phyloP scores from a whole-genome alignment of 176 grass and related monocot species.

The Stipa capillata region DNA sequence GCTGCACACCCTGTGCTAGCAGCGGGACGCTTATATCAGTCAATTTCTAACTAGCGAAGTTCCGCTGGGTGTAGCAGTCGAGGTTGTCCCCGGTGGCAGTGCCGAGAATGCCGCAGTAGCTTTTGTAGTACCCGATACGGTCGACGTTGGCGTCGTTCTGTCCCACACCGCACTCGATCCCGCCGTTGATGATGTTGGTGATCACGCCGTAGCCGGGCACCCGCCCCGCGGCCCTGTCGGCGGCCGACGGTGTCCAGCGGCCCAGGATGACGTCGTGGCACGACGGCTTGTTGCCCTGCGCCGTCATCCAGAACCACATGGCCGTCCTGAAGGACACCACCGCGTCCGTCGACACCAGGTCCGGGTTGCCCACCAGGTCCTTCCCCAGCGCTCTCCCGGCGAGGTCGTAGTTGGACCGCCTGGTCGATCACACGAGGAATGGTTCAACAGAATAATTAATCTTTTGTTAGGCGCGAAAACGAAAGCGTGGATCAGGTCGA shows the following conservation, averaged over 20 bases:
- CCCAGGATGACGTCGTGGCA: slow-evolving; percentile 34
- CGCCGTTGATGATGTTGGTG: slow-evolving; percentile 77
- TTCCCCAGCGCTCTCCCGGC: slow-evolving; percentile 25
- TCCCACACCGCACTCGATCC: slow-evolving; percentile 43
- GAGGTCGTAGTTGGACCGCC: slow-evolving; percentile 39
- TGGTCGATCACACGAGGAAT: not conserved
- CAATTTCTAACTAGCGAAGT: not conserved
- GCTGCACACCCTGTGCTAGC: not conserved
- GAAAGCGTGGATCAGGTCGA: not conserved
- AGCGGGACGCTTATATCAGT: not conserved
- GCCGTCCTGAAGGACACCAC: slow-evolving; percentile 61
- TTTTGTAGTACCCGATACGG: slow-evolving; percentile 50
- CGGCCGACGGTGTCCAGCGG: slow-evolving; percentile 24
- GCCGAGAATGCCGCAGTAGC: slow-evolving; percentile 49
- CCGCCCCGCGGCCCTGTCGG: slow-evolving; percentile 13
- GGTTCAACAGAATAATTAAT: not conserved
- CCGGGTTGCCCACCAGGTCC: slow-evolving; percentile 51
- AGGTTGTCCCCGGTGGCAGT: slow-evolving; percentile 33
- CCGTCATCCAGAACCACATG: slow-evolving; percentile 57
- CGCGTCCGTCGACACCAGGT: slow-evolving; percentile 29
- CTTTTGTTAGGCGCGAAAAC: too few relatives aligned
- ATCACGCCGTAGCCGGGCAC: slow-evolving; percentile 43
- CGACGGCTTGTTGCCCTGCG: slow-evolving; percentile 50
- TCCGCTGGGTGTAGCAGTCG: slow-evolving; percentile 32
- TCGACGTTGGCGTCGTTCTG: not conserved